Base-by-base conservation (phyloP, 495 filamentous ascomycete genomes). In the Aspergillus biplanus region DNA sequence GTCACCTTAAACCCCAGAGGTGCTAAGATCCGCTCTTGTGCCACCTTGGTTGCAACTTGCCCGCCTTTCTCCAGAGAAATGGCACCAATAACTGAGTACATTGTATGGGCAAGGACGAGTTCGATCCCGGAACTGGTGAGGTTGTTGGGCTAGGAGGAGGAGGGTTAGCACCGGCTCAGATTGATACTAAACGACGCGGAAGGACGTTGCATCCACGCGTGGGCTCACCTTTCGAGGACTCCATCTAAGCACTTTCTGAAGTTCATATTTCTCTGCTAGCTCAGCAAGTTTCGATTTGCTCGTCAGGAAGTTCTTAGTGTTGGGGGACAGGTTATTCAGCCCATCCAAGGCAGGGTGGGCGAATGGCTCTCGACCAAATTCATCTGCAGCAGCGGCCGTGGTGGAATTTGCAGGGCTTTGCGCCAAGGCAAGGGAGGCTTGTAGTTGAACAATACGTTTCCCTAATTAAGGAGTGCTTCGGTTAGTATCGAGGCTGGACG, bases 81-180 rank as follows among this genome's bases (percentile, higher is more conserved):
- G 31, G 96, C 95, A 31, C 95, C 95, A 42, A 98, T 73, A 31
- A 99, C 87, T 15, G 93, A 91, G 70, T 90, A 95, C 58, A 97
- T 67, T 21, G 90, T 84, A 56, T 91, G 86, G n/a, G 87, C 80
- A 52, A 93, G 78, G 42, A 98, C 86, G 12, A 86, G 71, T 4
- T 89, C 82, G 34, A 90, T 69, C 16, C 95, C 95, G 9, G 92
- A 97, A 31, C 67, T 75, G 31, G 80, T 66, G 39, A 96, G 80
- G 69, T 96, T 88, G 50, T 86, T 75, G 44, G 85, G 85, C 94
- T 97, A 75, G 54, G 58, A 16, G 39, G 39, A 35, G 35, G 2
- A 33, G 31, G 12, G 44, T 34, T 18, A 34, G 15, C 16, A 33
- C 56, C 39, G 35, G 13, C 33, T 18, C 54, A 34, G 33, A 7